These are phyloP conservation scores for Auricularia heimuer DNA, from an alignment of 768 basidiomycete species.

Conservation along the genomic window DNA sequence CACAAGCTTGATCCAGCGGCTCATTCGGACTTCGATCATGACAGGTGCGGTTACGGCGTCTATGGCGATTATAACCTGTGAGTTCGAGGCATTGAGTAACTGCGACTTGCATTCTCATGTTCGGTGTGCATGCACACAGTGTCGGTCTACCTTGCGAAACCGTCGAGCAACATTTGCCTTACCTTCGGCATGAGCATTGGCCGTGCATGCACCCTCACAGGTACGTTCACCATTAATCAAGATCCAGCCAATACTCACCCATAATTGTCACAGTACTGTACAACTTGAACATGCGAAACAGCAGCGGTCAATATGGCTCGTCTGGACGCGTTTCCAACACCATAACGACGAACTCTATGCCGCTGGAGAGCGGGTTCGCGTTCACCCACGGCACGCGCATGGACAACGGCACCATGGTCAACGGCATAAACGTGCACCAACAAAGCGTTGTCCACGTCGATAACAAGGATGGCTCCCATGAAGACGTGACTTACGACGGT, in stretches of 20 bases:
- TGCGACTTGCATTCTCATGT: not conserved
- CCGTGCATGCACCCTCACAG: not conserved
- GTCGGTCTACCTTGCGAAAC: not conserved
- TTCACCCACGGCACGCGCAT: not conserved
- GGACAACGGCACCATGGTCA: not conserved
- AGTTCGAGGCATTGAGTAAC: not conserved
- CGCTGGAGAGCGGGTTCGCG: not conserved
- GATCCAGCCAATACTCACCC: too few species aligned
- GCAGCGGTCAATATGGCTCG: not conserved
- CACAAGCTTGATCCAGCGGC: not conserved
- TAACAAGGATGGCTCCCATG: not conserved
- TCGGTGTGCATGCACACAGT: not conserved
- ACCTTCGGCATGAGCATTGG: not conserved
- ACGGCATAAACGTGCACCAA: conserved; percentile 1
- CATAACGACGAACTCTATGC: not conserved
- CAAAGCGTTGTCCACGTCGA: not conserved
- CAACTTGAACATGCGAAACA: not conserved
- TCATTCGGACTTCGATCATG: not conserved
- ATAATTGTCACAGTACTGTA: not conserved
- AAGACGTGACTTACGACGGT: not conserved
- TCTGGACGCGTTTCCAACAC: not conserved
- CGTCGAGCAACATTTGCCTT: not conserved
- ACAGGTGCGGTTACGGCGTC: not conserved
- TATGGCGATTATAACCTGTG: not conserved
- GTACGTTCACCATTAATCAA: too few species aligned